These are phyloP conservation scores for Paraleonurus japonicus DNA, from an alignment of 257 asterid genomes.

Conservation along the genomic window DNA sequence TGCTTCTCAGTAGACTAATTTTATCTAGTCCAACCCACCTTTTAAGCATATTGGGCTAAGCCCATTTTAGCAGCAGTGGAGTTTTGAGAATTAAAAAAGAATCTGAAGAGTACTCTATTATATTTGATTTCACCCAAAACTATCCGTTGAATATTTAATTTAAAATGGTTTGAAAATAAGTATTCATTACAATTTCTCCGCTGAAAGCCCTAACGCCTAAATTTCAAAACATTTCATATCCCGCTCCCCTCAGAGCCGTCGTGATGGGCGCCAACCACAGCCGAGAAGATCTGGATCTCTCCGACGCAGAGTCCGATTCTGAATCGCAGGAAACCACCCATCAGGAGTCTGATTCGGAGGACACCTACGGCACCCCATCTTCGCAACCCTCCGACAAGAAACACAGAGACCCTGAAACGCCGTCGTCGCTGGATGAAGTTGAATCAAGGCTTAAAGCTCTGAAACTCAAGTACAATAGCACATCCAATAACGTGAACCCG, in stretches of 20 bases:
- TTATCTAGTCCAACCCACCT: no score
- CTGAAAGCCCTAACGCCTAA: conserved; percentile 17
- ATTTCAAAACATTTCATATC: conserved; percentile 43
- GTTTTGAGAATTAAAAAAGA: no score
- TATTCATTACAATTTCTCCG: neutral
- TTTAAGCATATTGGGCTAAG: no score
- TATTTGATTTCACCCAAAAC: neutral
- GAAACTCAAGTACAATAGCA: conserved; percentile 67
- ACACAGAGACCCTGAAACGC: conserved; percentile 39
- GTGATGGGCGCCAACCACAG: conserved; percentile 87
- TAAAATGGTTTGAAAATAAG: neutral
- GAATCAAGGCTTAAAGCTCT: conserved; percentile 77
- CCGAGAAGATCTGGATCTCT: conserved; percentile 66
- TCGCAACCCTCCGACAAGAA: conserved; percentile 43
- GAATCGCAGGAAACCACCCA: conserved; percentile 44
- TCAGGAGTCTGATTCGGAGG: conserved; percentile 38
- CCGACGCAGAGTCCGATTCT: conserved; percentile 70
- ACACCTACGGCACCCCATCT: conserved; percentile 67
- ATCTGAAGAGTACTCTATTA: no score
- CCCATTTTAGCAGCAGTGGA: no score
- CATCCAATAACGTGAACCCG: conserved; percentile 20
- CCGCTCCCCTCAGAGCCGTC: conserved; percentile 52
- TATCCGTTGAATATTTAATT: no score
- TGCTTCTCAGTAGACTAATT: no score
- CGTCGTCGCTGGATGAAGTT: conserved; percentile 76